phyloP scores from a whole-genome alignment of 306 rosid genomes.

The Dryas alaskensis region DNA sequence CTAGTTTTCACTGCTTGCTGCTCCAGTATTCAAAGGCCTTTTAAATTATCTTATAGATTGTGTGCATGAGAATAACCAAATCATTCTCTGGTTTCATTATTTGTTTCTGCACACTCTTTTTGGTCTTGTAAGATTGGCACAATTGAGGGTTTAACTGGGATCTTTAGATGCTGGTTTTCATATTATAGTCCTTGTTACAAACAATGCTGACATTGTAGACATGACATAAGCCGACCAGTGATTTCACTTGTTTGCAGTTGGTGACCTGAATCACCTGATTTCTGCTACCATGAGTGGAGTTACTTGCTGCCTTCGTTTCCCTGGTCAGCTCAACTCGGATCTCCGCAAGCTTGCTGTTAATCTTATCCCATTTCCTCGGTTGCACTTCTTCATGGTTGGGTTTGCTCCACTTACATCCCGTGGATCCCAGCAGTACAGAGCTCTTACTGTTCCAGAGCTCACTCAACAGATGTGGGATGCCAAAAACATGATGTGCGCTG shows the following conservation, averaged over 20 bases:
- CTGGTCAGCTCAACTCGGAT: constrained; percentile 69
- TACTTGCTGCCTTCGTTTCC: constrained; percentile 67
- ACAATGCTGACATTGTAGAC: background rate
- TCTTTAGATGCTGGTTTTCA: background rate
- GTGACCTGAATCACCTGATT: constrained; percentile 61
- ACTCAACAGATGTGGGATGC: constrained; percentile 81
- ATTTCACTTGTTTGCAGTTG: constrained; percentile 40
- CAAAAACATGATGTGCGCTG: constrained; percentile 75
- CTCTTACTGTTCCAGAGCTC: constrained; percentile 65
- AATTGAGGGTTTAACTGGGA: too few species aligned
- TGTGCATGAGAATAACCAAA: background rate
- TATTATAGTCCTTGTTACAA: background rate
- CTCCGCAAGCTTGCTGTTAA: constrained; percentile 70
- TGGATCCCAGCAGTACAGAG: constrained; percentile 69
- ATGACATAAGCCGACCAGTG: background rate
- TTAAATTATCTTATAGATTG: background rate
- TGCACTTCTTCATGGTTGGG: constrained; percentile 74
- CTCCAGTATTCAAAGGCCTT: background rate
- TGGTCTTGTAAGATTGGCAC: background rate
- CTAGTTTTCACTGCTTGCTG: background rate
- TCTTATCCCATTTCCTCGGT: constrained; percentile 63
- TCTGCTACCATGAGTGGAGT: constrained; percentile 79
- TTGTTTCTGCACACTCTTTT: background rate
- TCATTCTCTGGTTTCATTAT: background rate
- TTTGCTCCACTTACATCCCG: constrained; percentile 73